These are phyloP conservation scores for Leucaena leucocephala DNA, from an alignment of 306 rosid genomes.

Conservation along the genomic window DNA sequence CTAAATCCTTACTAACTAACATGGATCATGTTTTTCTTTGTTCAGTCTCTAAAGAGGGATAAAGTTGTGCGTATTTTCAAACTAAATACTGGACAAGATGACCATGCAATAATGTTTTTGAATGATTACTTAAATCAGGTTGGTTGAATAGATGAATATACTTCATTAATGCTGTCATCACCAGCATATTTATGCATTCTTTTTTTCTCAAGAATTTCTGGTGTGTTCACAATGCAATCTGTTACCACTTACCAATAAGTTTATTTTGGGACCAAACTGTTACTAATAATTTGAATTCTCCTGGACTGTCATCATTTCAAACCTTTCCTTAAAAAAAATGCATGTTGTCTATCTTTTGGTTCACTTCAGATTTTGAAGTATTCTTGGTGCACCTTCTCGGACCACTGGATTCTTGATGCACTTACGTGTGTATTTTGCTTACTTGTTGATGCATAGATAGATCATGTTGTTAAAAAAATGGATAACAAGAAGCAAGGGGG, in stretches of 20 bases:
- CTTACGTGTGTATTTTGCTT: constrained; percentile 21
- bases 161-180: background rate
- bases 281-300: constrained; percentile 24
- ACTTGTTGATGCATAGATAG: constrained; percentile 61
- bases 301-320: constrained; percentile 12
- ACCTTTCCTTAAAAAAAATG: background rate
- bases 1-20: constrained; percentile 14
- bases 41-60: constrained; percentile 81
- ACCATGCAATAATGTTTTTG: constrained; percentile 83
- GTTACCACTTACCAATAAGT: background rate
- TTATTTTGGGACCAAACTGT: constrained; percentile 13
- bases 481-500: constrained; percentile 52
- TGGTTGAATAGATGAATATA: constrained; percentile 29
- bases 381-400: constrained; percentile 8
- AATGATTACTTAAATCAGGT: constrained; percentile 89
- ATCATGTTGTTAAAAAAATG: constrained; percentile 58
- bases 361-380: constrained; percentile 33
- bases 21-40: constrained; percentile 17
- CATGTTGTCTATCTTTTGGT: constrained; percentile 12
- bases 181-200: background rate
- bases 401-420: constrained; percentile 26
- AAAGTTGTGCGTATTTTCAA: constrained; percentile 82
- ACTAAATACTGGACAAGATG: constrained; percentile 89
- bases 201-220: constrained; percentile 9
- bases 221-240: constrained; percentile 26